Percentiles rank a stretch among this genome's conserved stretches.
These are phyloP conservation scores for Globisporangium echinulatum DNA, from an alignment of 352 stramenopile genomes.

Conservation along the genomic window DNA sequence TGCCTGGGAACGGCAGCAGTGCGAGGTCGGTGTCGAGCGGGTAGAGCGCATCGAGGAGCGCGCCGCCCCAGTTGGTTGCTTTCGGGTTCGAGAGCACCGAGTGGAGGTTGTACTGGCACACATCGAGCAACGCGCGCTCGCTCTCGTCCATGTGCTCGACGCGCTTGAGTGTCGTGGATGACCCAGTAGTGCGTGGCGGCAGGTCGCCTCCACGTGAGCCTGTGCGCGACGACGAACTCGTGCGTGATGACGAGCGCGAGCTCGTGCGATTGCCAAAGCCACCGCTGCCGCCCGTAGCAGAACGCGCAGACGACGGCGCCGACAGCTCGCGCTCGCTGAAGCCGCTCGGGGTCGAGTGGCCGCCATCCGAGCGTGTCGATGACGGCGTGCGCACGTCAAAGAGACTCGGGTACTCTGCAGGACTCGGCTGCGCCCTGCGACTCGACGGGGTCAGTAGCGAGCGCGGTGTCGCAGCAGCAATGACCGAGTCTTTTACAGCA, in stretches of 20 bases:
- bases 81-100: slow-evolving; percentile 82
- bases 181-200: neutral
- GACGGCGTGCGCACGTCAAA: slow-evolving; percentile 53
- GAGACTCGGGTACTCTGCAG: slow-evolving; percentile 64
- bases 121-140: slow-evolving; percentile 52
- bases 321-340: slow-evolving; percentile 14
- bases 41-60: slow-evolving; percentile 70
- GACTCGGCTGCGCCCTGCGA: slow-evolving; percentile 34
- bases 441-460: slow-evolving; percentile 24
- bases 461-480: slow-evolving; percentile 38
- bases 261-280: slow-evolving; percentile 20
- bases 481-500: slow-evolving; percentile 59
- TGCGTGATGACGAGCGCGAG: slow-evolving; percentile 16
- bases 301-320: slow-evolving; percentile 26
- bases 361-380: slow-evolving; percentile 32
- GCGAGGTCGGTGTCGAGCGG: slow-evolving; percentile 64
- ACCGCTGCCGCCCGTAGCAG: neutral
- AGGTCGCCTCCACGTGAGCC: slow-evolving; percentile 11
- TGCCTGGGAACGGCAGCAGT: slow-evolving; percentile 55
- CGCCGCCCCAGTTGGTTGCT: slow-evolving; percentile 58
- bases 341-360: slow-evolving; percentile 12
- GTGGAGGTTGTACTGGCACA: slow-evolving; percentile 80
- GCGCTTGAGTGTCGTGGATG: slow-evolving; percentile 15
- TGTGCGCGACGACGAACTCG: slow-evolving; percentile 21
- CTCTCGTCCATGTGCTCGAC: slow-evolving; percentile 43